Conservation (phyloP, 2,329 filamentous ascomycete genomes). For the Malbranchea cinnamomea region DNA sequence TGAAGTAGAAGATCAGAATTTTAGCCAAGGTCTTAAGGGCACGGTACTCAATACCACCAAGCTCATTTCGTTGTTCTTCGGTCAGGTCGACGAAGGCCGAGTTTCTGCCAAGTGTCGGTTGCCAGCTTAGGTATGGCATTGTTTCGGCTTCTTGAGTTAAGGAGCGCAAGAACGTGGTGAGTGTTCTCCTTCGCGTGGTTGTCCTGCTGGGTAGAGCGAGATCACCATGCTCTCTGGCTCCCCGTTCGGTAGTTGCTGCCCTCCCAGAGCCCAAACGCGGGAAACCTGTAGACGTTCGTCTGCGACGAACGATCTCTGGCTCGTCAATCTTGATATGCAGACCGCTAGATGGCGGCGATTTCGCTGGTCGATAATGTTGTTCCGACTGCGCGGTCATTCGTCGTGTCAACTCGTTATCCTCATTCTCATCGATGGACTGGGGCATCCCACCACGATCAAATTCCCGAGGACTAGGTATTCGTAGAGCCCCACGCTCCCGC, state of each 20-base stretch:
- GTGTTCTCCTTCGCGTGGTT: conserved; percentile 15
- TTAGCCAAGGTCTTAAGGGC: conserved; percentile 72
- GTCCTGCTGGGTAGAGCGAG: conserved; percentile 13
- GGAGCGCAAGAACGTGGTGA: conserved; percentile 21
- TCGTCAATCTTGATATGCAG: conserved; percentile 35
- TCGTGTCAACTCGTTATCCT: conserved; percentile 19
- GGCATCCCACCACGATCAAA: conserved; percentile 71
- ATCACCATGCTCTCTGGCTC: conserved; percentile 15
- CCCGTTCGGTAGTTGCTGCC: conserved; percentile 19
- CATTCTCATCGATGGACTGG: conserved; percentile 32
- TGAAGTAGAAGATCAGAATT: conserved; percentile 65
- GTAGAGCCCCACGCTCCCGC: conserved; percentile 57
- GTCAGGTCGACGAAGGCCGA: conserved; percentile 80
- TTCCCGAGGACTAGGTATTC: conserved; percentile 84
- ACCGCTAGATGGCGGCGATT: conserved; percentile 16
- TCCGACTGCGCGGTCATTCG: conserved; percentile 14
- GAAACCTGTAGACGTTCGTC: conserved; percentile 22
- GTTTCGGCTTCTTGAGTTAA: conserved; percentile 31
- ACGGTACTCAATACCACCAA: conserved; percentile 93
- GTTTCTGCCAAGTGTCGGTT: conserved; percentile 82
- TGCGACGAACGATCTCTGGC: conserved; percentile 23
- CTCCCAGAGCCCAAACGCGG: conserved; percentile 24
- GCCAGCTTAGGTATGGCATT: conserved; percentile 87
- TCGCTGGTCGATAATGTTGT: conserved; percentile 10
- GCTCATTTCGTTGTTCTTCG: conserved; percentile 81